Evolutionary conservation across 768 basidiomycete genomes (phyloP).

Genomic region (Suillus occidentalis): DNA sequence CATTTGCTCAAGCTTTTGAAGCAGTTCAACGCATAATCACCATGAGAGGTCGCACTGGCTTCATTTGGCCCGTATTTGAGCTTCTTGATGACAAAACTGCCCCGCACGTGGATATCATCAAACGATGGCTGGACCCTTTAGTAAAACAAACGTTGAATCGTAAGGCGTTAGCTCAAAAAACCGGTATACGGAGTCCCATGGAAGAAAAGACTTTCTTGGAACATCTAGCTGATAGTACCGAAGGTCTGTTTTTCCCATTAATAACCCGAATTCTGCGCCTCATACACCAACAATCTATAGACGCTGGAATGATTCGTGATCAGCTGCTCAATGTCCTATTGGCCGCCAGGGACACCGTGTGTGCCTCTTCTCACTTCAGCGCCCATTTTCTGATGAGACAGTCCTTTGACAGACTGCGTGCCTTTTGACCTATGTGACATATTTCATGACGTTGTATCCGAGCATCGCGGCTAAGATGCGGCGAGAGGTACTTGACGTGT

Average conservation of each 20-base stretch:
- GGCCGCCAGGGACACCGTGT: conserved; percentile 75
- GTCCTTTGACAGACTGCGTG: conserved; percentile 55
- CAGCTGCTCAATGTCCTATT: conserved; percentile 76
- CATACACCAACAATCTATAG: conserved; percentile 35
- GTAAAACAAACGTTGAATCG: conserved; percentile 52
- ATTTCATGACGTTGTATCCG: conserved; percentile 68
- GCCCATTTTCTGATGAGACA: not conserved
- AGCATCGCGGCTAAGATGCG: conserved; percentile 53
- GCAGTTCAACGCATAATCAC: conserved; percentile 37
- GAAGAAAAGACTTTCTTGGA: conserved; percentile 65
- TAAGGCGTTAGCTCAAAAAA: conserved; percentile 38
- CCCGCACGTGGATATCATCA: conserved; percentile 36
- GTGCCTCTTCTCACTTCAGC: conserved; percentile 20
- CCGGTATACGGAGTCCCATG: conserved; percentile 38
- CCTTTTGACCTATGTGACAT: conserved; percentile 66
- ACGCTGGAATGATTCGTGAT: conserved; percentile 66
- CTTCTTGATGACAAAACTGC: conserved; percentile 38
- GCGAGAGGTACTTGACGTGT: conserved; percentile 58
- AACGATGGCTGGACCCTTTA: conserved; percentile 59
- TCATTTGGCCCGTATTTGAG: conserved; percentile 45
- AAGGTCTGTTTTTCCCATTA: conserved; percentile 41
- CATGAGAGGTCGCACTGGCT: conserved; percentile 35
- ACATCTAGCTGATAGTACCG: conserved; percentile 63
- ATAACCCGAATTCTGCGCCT: conserved; percentile 9
- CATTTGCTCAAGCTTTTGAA: conserved; percentile 48